Evolutionary conservation across 257 asterid genomes (phyloP).

Genomic region (Ocimum tenuiflorum): DNA sequence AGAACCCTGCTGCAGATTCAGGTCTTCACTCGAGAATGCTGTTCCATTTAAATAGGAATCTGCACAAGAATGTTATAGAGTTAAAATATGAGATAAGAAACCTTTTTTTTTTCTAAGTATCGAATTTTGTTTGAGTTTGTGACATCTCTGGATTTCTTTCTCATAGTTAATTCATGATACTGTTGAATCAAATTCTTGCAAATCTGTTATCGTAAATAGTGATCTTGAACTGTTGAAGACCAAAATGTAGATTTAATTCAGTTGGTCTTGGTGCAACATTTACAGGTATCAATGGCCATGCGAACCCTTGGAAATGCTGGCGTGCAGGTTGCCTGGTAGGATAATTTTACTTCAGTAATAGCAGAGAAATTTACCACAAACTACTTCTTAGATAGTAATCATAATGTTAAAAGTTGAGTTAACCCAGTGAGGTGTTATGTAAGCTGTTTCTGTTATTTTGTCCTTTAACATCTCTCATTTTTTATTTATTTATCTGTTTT

Average conservation of each 20-base stretch:
- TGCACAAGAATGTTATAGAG: neutral
- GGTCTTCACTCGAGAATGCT: neutral
- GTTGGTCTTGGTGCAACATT: constrained; percentile 13
- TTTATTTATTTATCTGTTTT: too few relatives aligned
- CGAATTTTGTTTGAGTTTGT: neutral
- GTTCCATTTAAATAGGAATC: neutral
- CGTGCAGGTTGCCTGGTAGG: constrained; percentile 80
- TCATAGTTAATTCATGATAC: constrained; percentile 1
- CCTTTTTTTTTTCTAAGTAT: neutral
- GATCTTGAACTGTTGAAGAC: neutral
- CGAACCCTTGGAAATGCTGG: constrained; percentile 82
- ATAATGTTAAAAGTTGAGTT: neutral
- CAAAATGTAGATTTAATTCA: constrained; percentile 7
- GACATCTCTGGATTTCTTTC: neutral
- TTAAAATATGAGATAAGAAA: neutral
- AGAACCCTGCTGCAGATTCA: neutral
- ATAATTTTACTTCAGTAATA: constrained; percentile 14
- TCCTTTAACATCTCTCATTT: too few relatives aligned
- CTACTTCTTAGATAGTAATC: neutral
- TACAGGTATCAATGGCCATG: constrained; percentile 88
- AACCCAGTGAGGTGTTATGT: neutral
- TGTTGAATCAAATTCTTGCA: neutral
- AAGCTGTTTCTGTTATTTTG: neutral
- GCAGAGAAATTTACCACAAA: neutral
- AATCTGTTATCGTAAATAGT: neutral